These are phyloP conservation scores for Colletotrichum paranaense DNA, from an alignment of 2,329 filamentous ascomycete genomes.

Conservation along the genomic window DNA sequence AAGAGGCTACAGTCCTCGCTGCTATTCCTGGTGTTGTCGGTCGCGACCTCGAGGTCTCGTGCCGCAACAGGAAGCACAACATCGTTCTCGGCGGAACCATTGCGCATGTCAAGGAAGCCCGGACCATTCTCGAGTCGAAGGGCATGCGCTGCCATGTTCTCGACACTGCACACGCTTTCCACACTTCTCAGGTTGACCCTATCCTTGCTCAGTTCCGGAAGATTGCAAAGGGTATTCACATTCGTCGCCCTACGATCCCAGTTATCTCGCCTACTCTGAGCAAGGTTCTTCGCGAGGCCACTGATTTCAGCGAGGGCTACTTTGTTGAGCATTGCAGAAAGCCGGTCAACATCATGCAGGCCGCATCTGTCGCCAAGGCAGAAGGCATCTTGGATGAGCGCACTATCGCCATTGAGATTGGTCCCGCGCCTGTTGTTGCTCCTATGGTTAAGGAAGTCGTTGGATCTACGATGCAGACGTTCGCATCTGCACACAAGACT, in stretches of 20 bases:
- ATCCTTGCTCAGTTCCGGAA: constrained; percentile 69
- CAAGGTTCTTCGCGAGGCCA: constrained; percentile 59
- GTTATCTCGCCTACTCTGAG: constrained; percentile 75
- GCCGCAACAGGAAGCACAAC: constrained; percentile 79
- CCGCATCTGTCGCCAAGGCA: constrained; percentile 65
- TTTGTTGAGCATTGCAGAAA: constrained; percentile 70
- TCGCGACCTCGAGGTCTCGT: constrained; percentile 65
- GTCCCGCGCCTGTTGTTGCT: constrained; percentile 74
- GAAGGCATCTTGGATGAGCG: constrained; percentile 66
- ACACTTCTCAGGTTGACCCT: constrained; percentile 63
- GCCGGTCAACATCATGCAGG: constrained; percentile 72
- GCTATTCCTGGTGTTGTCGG: constrained; percentile 55
- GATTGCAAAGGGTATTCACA: constrained; percentile 50
- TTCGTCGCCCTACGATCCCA: constrained; percentile 61
- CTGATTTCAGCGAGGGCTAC: constrained; percentile 65
- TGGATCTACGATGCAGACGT: constrained; percentile 59
- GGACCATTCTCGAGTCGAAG: constrained; percentile 44
- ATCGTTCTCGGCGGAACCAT: constrained; percentile 71
- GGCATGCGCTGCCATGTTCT: constrained; percentile 57
- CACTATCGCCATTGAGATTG: constrained; percentile 76
- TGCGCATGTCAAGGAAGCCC: constrained; percentile 55
- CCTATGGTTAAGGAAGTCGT: constrained; percentile 72
- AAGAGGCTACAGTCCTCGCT: constrained; percentile 63
- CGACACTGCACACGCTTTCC: constrained; percentile 64
- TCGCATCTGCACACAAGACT: constrained; percentile 72